Evolutionary conservation across 495 filamentous ascomycete genomes (phyloP).

Genomic region (Penicillium canariense): DNA sequence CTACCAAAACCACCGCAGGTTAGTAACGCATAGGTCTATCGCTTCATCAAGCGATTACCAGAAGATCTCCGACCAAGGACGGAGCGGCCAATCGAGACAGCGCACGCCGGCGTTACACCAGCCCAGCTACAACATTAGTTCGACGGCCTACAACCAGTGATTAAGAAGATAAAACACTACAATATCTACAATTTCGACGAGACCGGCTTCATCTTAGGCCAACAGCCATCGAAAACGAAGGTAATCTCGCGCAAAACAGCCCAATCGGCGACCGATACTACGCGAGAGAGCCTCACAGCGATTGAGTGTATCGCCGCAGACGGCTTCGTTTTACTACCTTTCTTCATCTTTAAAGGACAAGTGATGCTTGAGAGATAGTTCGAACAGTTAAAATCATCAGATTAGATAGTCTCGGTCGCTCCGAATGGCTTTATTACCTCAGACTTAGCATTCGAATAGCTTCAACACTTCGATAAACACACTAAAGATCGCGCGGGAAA

Average conservation of each 20-base stretch:
- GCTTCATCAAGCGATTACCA: neutral
- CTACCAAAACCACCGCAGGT: neutral
- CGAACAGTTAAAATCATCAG: neutral
- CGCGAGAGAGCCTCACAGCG: neutral
- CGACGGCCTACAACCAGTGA: neutral
- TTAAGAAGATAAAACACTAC: neutral
- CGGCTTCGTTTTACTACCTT: neutral
- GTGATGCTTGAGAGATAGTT: neutral
- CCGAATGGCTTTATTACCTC: neutral
- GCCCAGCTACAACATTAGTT: neutral
- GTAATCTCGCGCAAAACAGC: neutral
- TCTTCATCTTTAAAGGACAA: neutral
- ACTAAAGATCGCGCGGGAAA: neutral
- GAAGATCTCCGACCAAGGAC: neutral
- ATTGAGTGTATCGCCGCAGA: neutral
- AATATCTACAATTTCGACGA: slow-evolving; percentile 8
- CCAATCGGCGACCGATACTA: neutral
- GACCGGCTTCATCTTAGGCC: neutral
- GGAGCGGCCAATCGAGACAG: neutral
- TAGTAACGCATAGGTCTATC: neutral
- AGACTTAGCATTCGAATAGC: neutral
- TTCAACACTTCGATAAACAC: slow-evolving; percentile 1
- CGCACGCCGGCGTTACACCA: neutral
- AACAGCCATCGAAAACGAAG: neutral
- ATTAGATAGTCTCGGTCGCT: neutral